Percentiles rank a stretch among this genome's conserved stretches.
phyloP scores from a whole-genome alignment of 306 rosid species.

The Alnus glutinosa region DNA sequence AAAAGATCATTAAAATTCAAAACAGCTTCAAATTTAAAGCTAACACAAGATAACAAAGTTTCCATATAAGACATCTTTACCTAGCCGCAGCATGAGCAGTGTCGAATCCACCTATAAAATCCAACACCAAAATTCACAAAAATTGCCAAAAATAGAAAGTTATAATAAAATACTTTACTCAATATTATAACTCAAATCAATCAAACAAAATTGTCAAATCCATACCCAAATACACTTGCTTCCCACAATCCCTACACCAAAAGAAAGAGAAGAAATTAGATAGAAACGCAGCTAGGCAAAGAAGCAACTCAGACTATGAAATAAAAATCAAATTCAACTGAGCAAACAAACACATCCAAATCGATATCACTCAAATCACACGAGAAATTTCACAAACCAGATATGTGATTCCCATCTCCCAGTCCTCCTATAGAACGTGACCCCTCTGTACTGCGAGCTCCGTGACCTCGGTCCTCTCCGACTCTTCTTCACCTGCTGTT shows the following conservation, averaged over 20 bases:
- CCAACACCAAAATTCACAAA: constrained; percentile 32
- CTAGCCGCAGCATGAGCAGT: constrained; percentile 99
- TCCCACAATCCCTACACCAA: constrained; percentile 92
- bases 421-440: constrained; percentile 96
- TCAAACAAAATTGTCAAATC: constrained; percentile 28
- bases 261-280: constrained; percentile 20
- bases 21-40: constrained; percentile 6
- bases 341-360: constrained; percentile 7
- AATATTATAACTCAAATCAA: constrained; percentile 21
- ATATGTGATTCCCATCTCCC: constrained; percentile 99
- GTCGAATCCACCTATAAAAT: constrained; percentile 88
- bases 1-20: constrained; percentile 16
- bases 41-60: neutral
- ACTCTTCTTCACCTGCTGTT: constrained; percentile 78
- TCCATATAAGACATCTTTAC: constrained; percentile 39
- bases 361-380: neutral
- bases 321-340: neutral
- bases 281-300: neutral
- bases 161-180: constrained; percentile 16
- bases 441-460: constrained; percentile 98
- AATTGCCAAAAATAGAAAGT: constrained; percentile 41
- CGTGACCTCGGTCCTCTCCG: constrained; percentile 98
- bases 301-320: neutral
- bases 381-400: constrained; percentile 62
- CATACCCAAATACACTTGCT: constrained; percentile 97